These are phyloP conservation scores for Diaporthe sp. DNA, from an alignment of 2,329 filamentous ascomycete species.

Conservation along the genomic window DNA sequence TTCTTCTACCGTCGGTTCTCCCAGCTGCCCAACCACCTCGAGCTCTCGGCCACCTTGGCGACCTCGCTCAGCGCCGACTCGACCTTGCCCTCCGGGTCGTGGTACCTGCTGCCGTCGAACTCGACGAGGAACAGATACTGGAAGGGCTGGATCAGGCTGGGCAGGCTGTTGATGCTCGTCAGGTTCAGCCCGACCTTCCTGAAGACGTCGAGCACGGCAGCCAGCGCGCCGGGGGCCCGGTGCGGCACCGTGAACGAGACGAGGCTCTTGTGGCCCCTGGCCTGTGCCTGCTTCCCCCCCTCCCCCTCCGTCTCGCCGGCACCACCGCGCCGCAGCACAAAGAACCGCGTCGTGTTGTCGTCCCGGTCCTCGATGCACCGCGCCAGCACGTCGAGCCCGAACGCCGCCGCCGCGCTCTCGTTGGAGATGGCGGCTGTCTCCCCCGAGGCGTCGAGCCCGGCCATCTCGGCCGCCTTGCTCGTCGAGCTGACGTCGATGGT, in stretches of 20 bases:
- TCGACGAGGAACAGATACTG: slow-evolving; percentile 97
- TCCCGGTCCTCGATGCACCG: slow-evolving; percentile 77
- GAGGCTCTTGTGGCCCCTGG: slow-evolving; percentile 75
- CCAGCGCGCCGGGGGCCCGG: slow-evolving; percentile 82
- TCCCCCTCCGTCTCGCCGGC: slow-evolving; percentile 3
- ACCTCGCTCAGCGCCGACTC: slow-evolving; percentile 71
- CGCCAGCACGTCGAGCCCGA: slow-evolving; percentile 78
- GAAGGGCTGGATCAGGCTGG: slow-evolving; percentile 81
- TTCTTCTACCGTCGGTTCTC: slow-evolving; percentile 49
- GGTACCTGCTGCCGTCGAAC: slow-evolving; percentile 74
- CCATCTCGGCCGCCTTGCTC: slow-evolving; percentile 85
- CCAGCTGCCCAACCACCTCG: slow-evolving; percentile 80
- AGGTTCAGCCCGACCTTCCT: slow-evolving; percentile 80
- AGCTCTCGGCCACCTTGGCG: slow-evolving; percentile 67
- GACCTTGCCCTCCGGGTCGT: slow-evolving; percentile 69
- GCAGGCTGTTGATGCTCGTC: slow-evolving; percentile 90
- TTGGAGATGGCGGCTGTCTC: slow-evolving; percentile 83
- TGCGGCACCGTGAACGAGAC: slow-evolving; percentile 88
- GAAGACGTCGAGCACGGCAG: slow-evolving; percentile 85
- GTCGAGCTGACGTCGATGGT: slow-evolving; percentile 88
- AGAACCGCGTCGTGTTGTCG: slow-evolving; percentile 85
- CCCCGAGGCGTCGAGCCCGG: slow-evolving; percentile 68
- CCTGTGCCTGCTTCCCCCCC: background rate
- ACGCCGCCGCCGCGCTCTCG: slow-evolving; percentile 76
- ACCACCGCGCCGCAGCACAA: slow-evolving; percentile 66